Evolutionary conservation across 768 basidiomycete species (phyloP), one percentile per base, ranked within the genome.

Genomic region (Pilatotrama ljubarskyi): DNA sequence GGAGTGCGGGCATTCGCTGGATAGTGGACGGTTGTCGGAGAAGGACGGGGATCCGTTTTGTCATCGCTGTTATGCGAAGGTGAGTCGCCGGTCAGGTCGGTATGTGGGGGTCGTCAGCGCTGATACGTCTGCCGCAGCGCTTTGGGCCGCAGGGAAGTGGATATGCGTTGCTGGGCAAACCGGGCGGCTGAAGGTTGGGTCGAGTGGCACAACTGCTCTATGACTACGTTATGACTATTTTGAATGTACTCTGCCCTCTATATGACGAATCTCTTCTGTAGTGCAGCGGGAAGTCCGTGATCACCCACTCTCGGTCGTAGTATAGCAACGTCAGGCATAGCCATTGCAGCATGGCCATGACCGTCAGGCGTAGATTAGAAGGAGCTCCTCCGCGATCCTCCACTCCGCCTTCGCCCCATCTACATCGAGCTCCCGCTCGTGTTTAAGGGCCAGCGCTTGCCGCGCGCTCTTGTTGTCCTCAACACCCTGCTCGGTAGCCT

Each of bases 41-140:
- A 88, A 88, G 67, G 89, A 90, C 44, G 91, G 86, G 1, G 78
- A 82, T 13, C 87, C 88, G 13, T 76, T 84, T 37, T 93, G 91
- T 63, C 79, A 82, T 57, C 78, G 84, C 44, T 93, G 91, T 69
- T 90, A 93, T 64, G 79, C 80, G 59, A 92, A 90, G 84, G 83
- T 76, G 35, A 22, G 74, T 50, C 66, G 64, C 24, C 32, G 59
- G 48, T 24, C 24, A 13, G 20, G 22, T 0, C 37, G 43, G 42
- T 10, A 15, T 22, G 25, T 17, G 20, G 10, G 41, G 14, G 18
- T 22, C 15, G 51, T 66, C n/a, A 29, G 57, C 41, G n/a, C 18
- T 32, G 38, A 29, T 41, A 57, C 17, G 25, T 26, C n/a, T 18
- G 22, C 38, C 11, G 6, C 63, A 92, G 90, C 74, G 84, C 59